Evolutionary conservation across 768 basidiomycete genomes (phyloP).

Genomic region (Amanita pallidorosea): DNA sequence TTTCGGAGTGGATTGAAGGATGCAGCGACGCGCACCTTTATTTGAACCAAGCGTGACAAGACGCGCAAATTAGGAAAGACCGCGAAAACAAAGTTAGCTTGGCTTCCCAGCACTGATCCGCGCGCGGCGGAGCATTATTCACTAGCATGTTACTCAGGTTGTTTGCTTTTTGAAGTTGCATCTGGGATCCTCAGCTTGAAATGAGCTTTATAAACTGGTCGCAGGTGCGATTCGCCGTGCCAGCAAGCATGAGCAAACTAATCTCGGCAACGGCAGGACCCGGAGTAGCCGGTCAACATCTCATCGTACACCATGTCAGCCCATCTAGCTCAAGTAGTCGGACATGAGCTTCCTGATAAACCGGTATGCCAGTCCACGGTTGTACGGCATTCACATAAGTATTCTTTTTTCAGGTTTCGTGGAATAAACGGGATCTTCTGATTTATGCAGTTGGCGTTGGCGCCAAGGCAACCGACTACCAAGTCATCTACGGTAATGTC

Average conservation of each 20-base stretch:
- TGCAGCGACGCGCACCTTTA: background rate
- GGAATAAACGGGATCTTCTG: conserved; percentile 79
- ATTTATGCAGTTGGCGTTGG: conserved; percentile 76
- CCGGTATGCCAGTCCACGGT: conserved; percentile 32
- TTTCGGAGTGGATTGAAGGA: conserved; percentile 3
- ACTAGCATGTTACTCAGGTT: too few species aligned
- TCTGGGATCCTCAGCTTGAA: too few species aligned
- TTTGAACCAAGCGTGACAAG: background rate
- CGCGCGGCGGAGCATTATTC: too few species aligned
- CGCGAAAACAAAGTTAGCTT: too few species aligned
- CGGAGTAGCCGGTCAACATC: background rate
- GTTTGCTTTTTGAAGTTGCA: too few species aligned
- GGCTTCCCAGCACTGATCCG: too few species aligned
- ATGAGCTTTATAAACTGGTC: too few species aligned
- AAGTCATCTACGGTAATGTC: conserved; percentile 58
- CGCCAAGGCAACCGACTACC: conserved; percentile 62
- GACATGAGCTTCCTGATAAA: conserved; percentile 37
- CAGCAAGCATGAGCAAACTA: too few species aligned
- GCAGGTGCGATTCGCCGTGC: too few species aligned
- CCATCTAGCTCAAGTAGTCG: conserved; percentile 57
- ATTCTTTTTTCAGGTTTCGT: conserved; percentile 45
- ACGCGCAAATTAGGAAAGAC: background rate
- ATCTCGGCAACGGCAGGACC: too few species aligned
- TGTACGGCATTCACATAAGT: background rate
- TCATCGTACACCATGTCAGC: background rate